Percentiles rank a stretch among this genome's conserved stretches.
Conservation (phyloP, 2,329 filamentous ascomycete genomes). For the Capronia americana region DNA sequence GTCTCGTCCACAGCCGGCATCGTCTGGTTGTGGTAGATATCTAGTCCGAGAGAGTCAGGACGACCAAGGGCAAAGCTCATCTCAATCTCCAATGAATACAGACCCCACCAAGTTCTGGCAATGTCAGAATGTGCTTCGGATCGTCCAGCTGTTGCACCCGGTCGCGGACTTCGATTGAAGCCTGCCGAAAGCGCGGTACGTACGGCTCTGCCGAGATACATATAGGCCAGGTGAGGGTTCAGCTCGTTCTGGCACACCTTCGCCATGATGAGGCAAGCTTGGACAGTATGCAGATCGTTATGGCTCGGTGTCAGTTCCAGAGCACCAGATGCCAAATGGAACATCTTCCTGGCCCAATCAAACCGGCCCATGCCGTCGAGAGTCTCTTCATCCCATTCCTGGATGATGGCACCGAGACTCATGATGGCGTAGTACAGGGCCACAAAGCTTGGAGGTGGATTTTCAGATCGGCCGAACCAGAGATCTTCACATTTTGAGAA, state of each 20-base stretch:
- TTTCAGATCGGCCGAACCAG: constrained; percentile 48
- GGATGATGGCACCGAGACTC: constrained; percentile 50
- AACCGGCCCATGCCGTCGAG: constrained; percentile 54
- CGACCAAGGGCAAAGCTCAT: constrained; percentile 57
- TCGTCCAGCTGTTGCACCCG: constrained; percentile 43
- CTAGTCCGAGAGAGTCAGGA: constrained; percentile 57
- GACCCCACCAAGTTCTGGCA: constrained; percentile 56
- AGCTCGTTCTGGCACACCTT: constrained; percentile 59
- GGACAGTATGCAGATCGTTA: constrained; percentile 54
- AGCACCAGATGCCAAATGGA: constrained; percentile 36
- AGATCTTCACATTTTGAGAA: constrained; percentile 51
- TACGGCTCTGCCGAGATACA: constrained; percentile 57
- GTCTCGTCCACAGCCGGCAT: constrained; percentile 46
- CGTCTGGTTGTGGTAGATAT: constrained; percentile 56
- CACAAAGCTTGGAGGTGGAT: constrained; percentile 50
- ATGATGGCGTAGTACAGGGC: constrained; percentile 56
- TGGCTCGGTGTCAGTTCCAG: neutral
- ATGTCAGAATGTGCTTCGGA: constrained; percentile 50
- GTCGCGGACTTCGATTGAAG: constrained; percentile 48
- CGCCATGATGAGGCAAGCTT: constrained; percentile 57
- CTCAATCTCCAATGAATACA: constrained; percentile 57
- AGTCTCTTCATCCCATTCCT: constrained; percentile 38
- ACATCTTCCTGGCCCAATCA: constrained; percentile 56
- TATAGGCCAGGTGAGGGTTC: constrained; percentile 56
- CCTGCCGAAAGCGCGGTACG: constrained; percentile 58